phyloP scores from a whole-genome alignment of 225 moss, liverwort and hornwort genomes.

The Ulota crispa region DNA sequence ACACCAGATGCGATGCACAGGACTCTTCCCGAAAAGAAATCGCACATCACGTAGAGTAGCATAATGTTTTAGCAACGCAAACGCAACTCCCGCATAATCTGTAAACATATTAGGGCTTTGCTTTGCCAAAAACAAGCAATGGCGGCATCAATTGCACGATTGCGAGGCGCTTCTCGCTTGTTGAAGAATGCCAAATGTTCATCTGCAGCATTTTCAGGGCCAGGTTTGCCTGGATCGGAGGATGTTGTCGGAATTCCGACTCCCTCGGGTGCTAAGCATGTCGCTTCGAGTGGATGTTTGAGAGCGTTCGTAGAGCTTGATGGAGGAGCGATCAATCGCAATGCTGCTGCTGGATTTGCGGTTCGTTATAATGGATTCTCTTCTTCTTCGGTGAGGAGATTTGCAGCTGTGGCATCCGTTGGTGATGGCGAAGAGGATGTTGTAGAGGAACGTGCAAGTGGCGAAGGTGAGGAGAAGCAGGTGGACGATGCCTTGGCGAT shows the following conservation, averaged over 20 bases:
- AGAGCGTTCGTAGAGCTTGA: background rate
- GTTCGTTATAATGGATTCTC: background rate
- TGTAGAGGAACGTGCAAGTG: constrained; percentile 20
- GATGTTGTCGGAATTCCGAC: background rate
- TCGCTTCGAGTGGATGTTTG: background rate
- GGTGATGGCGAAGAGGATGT: constrained; percentile 45
- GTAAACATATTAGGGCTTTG: background rate
- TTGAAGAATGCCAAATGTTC: background rate
- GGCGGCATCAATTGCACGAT: constrained; percentile 10
- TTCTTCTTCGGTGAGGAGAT: constrained; percentile 23
- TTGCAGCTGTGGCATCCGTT: constrained; percentile 46
- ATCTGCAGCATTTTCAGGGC: background rate
- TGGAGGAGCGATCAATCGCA: background rate
- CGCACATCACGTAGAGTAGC: background rate
- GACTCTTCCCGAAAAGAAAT: background rate
- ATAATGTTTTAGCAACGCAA: background rate
- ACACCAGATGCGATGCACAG: background rate
- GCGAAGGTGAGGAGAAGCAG: constrained; percentile 21
- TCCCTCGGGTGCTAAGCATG: background rate
- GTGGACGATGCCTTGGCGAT: constrained; percentile 27
- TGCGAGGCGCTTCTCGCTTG: constrained; percentile 11
- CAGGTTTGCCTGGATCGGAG: background rate
- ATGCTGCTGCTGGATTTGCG: constrained; percentile 5
- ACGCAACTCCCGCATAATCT: background rate
- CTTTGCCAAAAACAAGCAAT: background rate